Evolutionary conservation across 805 yeast genomes (phyloP), one percentile per base, ranked within the genome.

Genomic region (Cyberlindnera xishuangbannaensis): DNA sequence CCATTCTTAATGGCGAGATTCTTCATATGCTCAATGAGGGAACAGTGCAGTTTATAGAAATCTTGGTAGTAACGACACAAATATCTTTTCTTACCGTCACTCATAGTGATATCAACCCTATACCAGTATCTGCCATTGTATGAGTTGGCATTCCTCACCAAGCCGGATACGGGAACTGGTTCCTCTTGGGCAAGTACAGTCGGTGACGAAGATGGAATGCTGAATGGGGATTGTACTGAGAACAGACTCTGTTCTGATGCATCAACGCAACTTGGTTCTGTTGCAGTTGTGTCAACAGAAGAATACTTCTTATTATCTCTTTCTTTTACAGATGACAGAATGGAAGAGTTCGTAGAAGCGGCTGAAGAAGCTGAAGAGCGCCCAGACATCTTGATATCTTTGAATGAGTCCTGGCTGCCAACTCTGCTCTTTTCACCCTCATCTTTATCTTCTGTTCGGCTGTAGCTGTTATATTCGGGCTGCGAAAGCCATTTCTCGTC

Each of bases 1-100:
- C 17, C 25, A 5, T 26, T 28, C 16, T 36, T 40, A 4, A 37
- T 34, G 5, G 27, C 22, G 18, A 37, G n/a, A n/a, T n/a, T n/a
- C n/a, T n/a, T 32, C 33, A 55, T 24, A 21, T 40, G 35, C 22
- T 51, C 52, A 16, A 59, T 44, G 16, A 66, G 43, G 14, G 55
- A 32, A 14, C 61, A 51, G 37, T 70, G 75, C 15, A 71, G 48
- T 32, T 65, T 64, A 47, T 69, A 67, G 34, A 72, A 69, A 42
- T 71, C 77, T 46, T 67, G 71, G 43, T 70, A 72, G 48, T 64
- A 71, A 13, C 76, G 57, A 40, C 73, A 64, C 15, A 71, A 48
- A 31, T 61, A 60, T 36, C 64, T 56, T 27, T 58, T 61, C 25
- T 53, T 55, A 15, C 61, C 61, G 31, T 61, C 55, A 24, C 55